phyloP scores from a whole-genome alignment of 116 monocot species.

The Iris pallida region DNA sequence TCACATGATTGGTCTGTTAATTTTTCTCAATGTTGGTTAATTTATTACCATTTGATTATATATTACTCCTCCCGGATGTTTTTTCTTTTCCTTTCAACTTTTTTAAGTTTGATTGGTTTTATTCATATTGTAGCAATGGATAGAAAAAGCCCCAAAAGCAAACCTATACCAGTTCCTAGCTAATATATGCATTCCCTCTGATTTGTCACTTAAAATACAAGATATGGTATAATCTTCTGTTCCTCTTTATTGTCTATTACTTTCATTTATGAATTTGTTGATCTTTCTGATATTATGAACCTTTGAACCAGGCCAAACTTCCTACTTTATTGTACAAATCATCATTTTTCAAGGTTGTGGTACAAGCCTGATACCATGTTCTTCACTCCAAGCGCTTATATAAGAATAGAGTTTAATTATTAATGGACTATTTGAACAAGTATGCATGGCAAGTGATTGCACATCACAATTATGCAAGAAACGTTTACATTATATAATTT shows the following conservation, averaged over 20 bases:
- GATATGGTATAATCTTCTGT: constrained; percentile 39
- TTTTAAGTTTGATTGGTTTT: too few relatives aligned
- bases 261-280: constrained; percentile 2
- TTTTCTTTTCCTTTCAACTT: too few relatives aligned
- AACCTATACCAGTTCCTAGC: constrained; percentile 57
- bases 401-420: constrained; percentile 75
- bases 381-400: constrained; percentile 71
- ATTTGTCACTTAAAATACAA: constrained; percentile 56
- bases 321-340: constrained; percentile 69
- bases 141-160: constrained; percentile 60
- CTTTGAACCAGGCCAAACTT: constrained; percentile 42
- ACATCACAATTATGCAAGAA: too few relatives aligned
- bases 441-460: constrained; percentile 63
- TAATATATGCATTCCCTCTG: constrained; percentile 84
- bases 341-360: constrained; percentile 79
- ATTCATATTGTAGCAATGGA: constrained; percentile 68
- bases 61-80: too few relatives aligned
- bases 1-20: too few relatives aligned
- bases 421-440: constrained; percentile 89
- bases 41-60: too few relatives aligned
- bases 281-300: constrained; percentile 10
- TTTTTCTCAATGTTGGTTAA: too few relatives aligned
- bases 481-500: too few relatives aligned
- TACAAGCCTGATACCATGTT: constrained; percentile 88
- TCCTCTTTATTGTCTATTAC: constrained; percentile 7